A percentile compares a stretch with the other conserved stretches of the same genome.
phyloP scores from a whole-genome alignment of 2,329 filamentous ascomycete species.

The Colletotrichum sp. region DNA sequence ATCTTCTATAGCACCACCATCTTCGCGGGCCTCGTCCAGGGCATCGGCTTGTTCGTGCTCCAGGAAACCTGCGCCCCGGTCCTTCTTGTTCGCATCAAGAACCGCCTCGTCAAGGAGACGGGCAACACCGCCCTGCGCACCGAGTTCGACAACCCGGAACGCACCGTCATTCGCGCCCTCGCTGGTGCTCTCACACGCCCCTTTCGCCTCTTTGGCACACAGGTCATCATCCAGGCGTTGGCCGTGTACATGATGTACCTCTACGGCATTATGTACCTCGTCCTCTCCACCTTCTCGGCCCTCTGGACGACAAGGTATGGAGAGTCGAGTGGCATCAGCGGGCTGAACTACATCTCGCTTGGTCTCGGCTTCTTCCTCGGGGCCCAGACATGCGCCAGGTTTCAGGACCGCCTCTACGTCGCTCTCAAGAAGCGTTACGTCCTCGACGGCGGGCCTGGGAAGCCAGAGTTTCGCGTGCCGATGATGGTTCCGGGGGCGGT shows the following conservation, averaged over 20 bases:
- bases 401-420: constrained; percentile 51
- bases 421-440: constrained; percentile 44
- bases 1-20: constrained; percentile 73
- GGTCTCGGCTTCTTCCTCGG: constrained; percentile 56
- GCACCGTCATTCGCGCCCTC: constrained; percentile 21
- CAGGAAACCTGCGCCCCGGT: constrained; percentile 70
- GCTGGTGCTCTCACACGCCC: constrained; percentile 43
- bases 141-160: constrained; percentile 54
- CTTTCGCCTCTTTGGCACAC: constrained; percentile 47
- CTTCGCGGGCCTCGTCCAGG: constrained; percentile 63
- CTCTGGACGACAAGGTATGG: constrained; percentile 50
- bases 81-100: constrained; percentile 62
- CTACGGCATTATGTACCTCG: constrained; percentile 46
- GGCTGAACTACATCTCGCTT: constrained; percentile 55
- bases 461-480: constrained; percentile 48
- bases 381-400: constrained; percentile 42
- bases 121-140: constrained; percentile 54
- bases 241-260: constrained; percentile 49
- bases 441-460: constrained; percentile 35
- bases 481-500: constrained; percentile 45
- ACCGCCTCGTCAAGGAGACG: constrained; percentile 61
- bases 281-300: constrained; percentile 53
- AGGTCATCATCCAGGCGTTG: constrained; percentile 52
- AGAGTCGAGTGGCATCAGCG: constrained; percentile 45
- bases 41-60: constrained; percentile 62